Conservation (phyloP, 352 stramenopile genomes). For the Pilasporangium apinafurcum region DNA sequence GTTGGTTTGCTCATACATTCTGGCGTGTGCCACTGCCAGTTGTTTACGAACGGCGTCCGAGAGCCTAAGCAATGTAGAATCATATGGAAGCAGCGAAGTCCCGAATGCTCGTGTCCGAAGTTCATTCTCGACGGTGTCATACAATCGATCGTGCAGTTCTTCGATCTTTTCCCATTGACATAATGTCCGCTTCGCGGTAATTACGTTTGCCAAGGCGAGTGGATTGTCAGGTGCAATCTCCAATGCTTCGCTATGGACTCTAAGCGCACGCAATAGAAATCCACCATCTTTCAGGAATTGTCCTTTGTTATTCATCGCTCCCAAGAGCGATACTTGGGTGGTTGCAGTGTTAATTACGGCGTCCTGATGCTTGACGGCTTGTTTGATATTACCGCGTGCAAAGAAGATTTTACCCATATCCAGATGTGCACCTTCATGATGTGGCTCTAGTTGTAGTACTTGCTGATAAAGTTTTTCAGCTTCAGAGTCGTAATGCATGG, state of each 20-base stretch:
- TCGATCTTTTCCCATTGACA: conserved; percentile 55
- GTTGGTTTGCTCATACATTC: conserved; percentile 23
- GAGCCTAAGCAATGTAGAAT: conserved; percentile 55
- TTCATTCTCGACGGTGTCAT: conserved; percentile 15
- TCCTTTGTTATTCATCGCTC: conserved; percentile 68
- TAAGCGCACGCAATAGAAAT: conserved; percentile 25
- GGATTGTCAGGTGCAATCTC: conserved; percentile 19
- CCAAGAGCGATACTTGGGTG: conserved; percentile 6
- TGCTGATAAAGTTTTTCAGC: conserved; percentile 27
- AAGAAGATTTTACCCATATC: conserved; percentile 12
- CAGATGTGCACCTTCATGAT: conserved; percentile 37
- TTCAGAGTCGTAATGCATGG: conserved; percentile 22
- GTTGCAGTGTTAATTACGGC: conserved; percentile 15
- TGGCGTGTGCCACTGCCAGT: conserved; percentile 25
- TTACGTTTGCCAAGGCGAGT: conserved; percentile 37
- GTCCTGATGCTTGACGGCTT: conserved; percentile 42
- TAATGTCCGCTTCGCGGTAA: conserved; percentile 41
- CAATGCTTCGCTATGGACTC: conserved; percentile 33
- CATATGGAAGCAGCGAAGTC: conserved; percentile 54
- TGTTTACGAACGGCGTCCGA: conserved; percentile 38
- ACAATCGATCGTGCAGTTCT: conserved; percentile 33
- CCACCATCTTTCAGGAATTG: conserved; percentile 55
- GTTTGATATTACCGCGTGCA: conserved; percentile 18
- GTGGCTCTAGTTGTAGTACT: conserved; percentile 34
- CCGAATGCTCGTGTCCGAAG: conserved; percentile 1